Conservation (phyloP, 768 basidiomycete genomes). For the Tulasnella sp. region DNA sequence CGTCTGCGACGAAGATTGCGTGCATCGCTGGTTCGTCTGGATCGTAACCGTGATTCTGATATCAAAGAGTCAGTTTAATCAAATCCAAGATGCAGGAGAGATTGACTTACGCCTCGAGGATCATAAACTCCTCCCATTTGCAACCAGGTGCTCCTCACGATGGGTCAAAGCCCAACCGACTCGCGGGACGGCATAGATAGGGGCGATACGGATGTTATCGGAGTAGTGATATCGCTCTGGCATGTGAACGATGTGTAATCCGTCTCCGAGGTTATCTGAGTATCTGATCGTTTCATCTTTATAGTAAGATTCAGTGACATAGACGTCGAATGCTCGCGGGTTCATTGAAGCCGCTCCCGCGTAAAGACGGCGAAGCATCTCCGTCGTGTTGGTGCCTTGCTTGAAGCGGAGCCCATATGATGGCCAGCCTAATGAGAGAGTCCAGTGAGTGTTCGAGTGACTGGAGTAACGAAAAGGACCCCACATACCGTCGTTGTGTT, state of each 20-base stretch:
- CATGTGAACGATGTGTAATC: conserved; percentile 54
- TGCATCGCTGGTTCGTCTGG: conserved; percentile 73
- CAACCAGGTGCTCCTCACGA: conserved; percentile 45
- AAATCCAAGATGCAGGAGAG: neutral
- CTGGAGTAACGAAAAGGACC: neutral
- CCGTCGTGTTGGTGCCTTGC: conserved; percentile 50
- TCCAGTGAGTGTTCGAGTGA: neutral
- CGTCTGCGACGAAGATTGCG: conserved; percentile 88
- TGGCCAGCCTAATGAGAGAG: conserved; percentile 62
- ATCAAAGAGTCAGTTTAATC: neutral
- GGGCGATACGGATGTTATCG: conserved; percentile 72
- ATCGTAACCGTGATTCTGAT: conserved; percentile 86
- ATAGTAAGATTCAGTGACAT: conserved; percentile 45
- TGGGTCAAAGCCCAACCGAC: conserved; percentile 78
- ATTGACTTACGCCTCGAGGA: conserved; percentile 64
- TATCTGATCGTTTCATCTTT: neutral
- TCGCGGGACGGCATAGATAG: conserved; percentile 77
- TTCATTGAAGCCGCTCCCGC: conserved; percentile 49
- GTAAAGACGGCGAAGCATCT: conserved; percentile 50
- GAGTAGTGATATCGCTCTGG: conserved; percentile 75
- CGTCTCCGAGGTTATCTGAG: neutral
- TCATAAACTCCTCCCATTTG: conserved; percentile 45
- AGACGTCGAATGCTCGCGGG: conserved; percentile 69
- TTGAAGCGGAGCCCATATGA: conserved; percentile 79
- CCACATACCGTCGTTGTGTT: conserved; percentile 65